These are phyloP conservation scores for Mentha longifolia DNA, from an alignment of 257 asterid species.

Conservation along the genomic window DNA sequence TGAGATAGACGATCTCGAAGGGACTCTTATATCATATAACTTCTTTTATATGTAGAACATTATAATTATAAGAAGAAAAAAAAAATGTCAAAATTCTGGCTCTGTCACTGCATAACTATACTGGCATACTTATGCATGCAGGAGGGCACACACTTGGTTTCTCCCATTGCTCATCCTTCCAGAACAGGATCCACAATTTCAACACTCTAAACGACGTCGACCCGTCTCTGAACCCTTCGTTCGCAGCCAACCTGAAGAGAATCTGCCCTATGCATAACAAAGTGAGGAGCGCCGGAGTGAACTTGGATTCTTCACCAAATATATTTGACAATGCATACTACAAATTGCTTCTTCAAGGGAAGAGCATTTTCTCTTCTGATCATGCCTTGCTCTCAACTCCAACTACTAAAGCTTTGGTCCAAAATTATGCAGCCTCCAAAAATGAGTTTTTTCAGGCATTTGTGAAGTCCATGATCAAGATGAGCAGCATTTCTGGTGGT, in stretches of 20 bases:
- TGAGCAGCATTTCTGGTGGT: conserved; percentile 68
- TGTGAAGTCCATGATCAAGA: conserved; percentile 75
- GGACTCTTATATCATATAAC: no score
- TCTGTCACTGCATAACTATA: not conserved
- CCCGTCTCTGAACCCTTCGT: conserved; percentile 59
- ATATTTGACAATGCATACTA: conserved; percentile 71
- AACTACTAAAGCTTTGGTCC: conserved; percentile 57
- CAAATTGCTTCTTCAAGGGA: conserved; percentile 70
- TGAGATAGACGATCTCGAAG: no score
- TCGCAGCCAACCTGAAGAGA: conserved; percentile 57
- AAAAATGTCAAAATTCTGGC: no score
- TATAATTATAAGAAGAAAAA: no score
- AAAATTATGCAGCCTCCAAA: conserved; percentile 59
- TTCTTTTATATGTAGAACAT: not conserved
- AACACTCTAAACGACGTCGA: conserved; percentile 49
- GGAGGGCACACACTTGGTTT: conserved; percentile 95
- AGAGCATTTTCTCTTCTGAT: conserved; percentile 73
- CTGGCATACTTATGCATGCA: conserved; percentile 27
- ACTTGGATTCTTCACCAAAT: conserved; percentile 65
- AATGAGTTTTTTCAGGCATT: conserved; percentile 59
- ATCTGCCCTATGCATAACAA: conserved; percentile 71
- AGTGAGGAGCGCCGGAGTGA: conserved; percentile 65
- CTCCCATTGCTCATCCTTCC: conserved; percentile 88
- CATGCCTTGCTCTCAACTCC: conserved; percentile 58
- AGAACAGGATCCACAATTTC: conserved; percentile 84